Conservation (phyloP, 441 rosid genomes). For the Gossypium laxum region DNA sequence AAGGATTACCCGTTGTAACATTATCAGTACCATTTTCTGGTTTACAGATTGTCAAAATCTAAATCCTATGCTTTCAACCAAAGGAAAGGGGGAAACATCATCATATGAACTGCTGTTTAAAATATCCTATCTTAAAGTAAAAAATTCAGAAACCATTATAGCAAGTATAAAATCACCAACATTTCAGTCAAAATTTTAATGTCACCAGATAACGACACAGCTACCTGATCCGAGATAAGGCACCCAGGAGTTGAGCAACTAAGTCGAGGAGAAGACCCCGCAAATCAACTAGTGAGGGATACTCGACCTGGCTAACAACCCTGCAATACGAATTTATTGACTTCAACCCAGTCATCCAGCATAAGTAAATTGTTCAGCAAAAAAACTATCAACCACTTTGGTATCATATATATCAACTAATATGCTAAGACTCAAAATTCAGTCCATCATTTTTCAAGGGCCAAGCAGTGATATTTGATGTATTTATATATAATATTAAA, state of each 20-base stretch:
- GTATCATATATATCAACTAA: neutral
- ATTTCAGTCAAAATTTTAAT: constrained; percentile 12
- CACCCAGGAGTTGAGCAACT: constrained; percentile 98
- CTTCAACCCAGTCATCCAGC: neutral
- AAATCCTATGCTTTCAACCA: neutral
- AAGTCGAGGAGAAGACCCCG: constrained; percentile 92
- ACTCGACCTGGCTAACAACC: constrained; percentile 96
- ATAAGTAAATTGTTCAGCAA: constrained; percentile 2
- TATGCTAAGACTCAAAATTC: neutral
- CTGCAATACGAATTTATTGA: constrained; percentile 35
- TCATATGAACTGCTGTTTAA: neutral
- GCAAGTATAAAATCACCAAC: neutral
- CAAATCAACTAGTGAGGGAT: constrained; percentile 96
- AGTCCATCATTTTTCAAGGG: neutral
- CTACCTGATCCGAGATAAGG: constrained; percentile 95
- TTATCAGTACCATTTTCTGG: neutral
- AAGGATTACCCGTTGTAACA: neutral
- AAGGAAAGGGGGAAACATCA: neutral
- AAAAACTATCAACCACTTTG: neutral
- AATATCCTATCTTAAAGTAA: neutral
- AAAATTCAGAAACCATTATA: neutral
- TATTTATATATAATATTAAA: constrained; percentile 9
- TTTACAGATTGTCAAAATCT: neutral
- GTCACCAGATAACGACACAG: constrained; percentile 9
- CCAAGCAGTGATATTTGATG: constrained; percentile 5